Conservation (phyloP, 441 rosid genomes). For the Biscutella laevigata region DNA sequence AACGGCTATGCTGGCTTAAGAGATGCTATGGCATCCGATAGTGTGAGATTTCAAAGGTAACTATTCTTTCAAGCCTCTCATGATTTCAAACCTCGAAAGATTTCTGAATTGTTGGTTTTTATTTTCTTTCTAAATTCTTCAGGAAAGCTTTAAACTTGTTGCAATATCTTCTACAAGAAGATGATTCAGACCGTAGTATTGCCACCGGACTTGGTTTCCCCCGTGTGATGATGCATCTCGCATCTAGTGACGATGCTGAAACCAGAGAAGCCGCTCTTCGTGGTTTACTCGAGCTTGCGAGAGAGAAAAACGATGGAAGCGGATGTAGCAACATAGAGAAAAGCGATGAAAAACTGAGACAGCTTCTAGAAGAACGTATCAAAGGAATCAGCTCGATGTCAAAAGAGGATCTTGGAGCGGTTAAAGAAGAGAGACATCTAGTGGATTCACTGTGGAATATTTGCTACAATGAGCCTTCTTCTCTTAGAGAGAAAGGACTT, state of each 20-base stretch:
- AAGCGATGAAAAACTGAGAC: conserved; percentile 49
- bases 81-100: background rate
- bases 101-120: background rate
- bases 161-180: conserved; percentile 64
- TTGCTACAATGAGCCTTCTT: conserved; percentile 67
- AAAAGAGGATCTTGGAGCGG: conserved; percentile 65
- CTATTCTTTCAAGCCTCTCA: background rate
- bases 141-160: conserved; percentile 91
- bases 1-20: conserved; percentile 77
- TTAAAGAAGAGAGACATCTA: conserved; percentile 77
- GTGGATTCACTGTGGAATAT: conserved; percentile 69
- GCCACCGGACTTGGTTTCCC: conserved; percentile 59
- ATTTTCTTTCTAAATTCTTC: conserved; percentile 10
- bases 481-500: conserved; percentile 64
- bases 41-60: conserved; percentile 81
- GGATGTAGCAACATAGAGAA: conserved; percentile 19
- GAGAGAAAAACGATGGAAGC: conserved; percentile 30
- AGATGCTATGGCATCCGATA: conserved; percentile 73
- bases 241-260: conserved; percentile 51
- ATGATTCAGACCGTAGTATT: conserved; percentile 43
- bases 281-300: conserved; percentile 54
- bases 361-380: conserved; percentile 62
- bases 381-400: conserved; percentile 60
- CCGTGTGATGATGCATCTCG: conserved; percentile 59
- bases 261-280: conserved; percentile 71